Percentiles rank a stretch among this genome's conserved stretches.
These are phyloP conservation scores for Aphanoascus verrucosus DNA, from an alignment of 2,329 filamentous ascomycete species.

Conservation along the genomic window DNA sequence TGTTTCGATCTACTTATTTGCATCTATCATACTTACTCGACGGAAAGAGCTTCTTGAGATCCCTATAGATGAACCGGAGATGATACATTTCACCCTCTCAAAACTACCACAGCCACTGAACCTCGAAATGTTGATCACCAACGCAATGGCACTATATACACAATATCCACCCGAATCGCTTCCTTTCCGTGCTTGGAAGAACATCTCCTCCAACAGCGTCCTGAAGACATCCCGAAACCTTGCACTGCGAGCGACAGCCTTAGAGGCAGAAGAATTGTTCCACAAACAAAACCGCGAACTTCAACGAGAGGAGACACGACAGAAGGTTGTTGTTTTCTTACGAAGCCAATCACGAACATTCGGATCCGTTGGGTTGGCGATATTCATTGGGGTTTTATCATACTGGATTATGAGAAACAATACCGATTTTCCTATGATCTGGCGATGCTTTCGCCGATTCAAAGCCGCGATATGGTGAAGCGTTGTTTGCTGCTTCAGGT, in stretches of 20 bases:
- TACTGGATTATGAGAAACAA: conserved; percentile 50
- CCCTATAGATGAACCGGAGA: conserved; percentile 73
- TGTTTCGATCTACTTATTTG: conserved; percentile 84
- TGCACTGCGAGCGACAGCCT: conserved; percentile 47
- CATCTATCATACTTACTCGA: conserved; percentile 71
- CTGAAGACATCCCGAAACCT: conserved; percentile 65
- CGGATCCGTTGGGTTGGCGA: conserved; percentile 50
- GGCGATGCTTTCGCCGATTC: background rate
- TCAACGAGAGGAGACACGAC: conserved; percentile 50
- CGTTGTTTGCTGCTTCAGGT: background rate
- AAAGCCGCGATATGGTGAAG: background rate
- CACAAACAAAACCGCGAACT: conserved; percentile 61
- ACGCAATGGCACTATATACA: conserved; percentile 54
- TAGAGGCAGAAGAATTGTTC: conserved; percentile 59
- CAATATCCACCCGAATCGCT: conserved; percentile 62
- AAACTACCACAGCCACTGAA: conserved; percentile 75
- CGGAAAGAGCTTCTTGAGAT: conserved; percentile 76
- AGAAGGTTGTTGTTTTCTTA: conserved; percentile 42
- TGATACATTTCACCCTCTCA: conserved; percentile 78
- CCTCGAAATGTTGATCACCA: conserved; percentile 63
- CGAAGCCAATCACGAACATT: conserved; percentile 58
- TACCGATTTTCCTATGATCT: background rate
- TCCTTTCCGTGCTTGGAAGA: conserved; percentile 53
- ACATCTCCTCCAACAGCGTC: conserved; percentile 64
- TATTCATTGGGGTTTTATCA: conserved; percentile 58